A percentile compares a stretch with the other conserved stretches of the same genome.
Evolutionary conservation across 2,329 filamentous ascomycete species (phyloP).

Genomic region (Aspergillus candidus): DNA sequence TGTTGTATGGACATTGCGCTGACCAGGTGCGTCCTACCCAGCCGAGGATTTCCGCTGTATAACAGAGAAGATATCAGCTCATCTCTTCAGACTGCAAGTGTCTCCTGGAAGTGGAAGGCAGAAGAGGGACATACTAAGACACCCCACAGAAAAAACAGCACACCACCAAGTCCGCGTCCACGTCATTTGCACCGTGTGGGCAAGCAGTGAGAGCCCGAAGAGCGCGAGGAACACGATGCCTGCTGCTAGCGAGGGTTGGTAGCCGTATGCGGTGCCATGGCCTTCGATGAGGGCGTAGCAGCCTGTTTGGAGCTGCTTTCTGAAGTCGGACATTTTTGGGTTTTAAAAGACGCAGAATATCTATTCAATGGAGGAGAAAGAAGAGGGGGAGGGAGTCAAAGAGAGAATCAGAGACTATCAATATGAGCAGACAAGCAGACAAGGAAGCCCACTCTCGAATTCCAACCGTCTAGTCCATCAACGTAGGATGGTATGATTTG

Average conservation of each 20-base stretch:
- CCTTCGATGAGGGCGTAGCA: conserved; percentile 25
- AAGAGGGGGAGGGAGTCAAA: background rate
- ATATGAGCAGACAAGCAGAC: background rate
- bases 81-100: background rate
- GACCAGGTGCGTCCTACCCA: conserved; percentile 48
- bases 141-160: conserved; percentile 31
- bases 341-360: background rate
- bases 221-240: conserved; percentile 30
- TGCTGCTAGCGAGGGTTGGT: conserved; percentile 27
- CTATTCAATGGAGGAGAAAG: background rate
- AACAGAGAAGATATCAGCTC: conserved; percentile 1
- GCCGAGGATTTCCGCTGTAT: conserved; percentile 39
- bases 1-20: conserved; percentile 45
- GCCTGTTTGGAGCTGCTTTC: conserved; percentile 11
- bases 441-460: background rate
- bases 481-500: too few relatives aligned
- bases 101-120: too few relatives aligned
- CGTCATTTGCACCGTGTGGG: conserved; percentile 28
- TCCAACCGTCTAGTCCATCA: too few relatives aligned
- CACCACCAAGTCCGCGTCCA: conserved; percentile 38
- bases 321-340: conserved; percentile 2
- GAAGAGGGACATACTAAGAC: conserved; percentile 24
- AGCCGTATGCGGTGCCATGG: conserved; percentile 26
- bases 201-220: conserved; percentile 32
- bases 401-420: background rate